phyloP scores from a whole-genome alignment of 345 rosid genomes.

The Conringia planisiliqua region DNA sequence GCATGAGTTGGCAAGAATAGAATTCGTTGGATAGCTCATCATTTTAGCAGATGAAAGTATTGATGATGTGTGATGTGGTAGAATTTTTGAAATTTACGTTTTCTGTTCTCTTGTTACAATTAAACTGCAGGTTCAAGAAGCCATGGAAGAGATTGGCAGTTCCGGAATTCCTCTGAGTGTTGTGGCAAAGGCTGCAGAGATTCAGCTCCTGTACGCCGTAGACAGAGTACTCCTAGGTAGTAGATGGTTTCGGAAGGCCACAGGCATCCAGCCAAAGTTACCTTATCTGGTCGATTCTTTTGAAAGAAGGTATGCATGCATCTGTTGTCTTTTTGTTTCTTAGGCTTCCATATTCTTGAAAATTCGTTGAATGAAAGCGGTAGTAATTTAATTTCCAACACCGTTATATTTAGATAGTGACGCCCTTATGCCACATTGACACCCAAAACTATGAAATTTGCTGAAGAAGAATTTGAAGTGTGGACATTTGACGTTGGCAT shows the following conservation, averaged over 20 bases:
- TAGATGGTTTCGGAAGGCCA: conserved; percentile 89
- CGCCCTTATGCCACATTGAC: neutral
- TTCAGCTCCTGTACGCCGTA: conserved; percentile 75
- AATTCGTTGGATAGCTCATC: neutral
- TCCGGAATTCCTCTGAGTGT: conserved; percentile 81
- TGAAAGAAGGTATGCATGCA: conserved; percentile 67
- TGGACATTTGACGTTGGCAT: neutral
- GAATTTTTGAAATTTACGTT: neutral
- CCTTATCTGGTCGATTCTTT: conserved; percentile 91
- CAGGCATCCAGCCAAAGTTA: conserved; percentile 91
- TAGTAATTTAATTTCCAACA: neutral
- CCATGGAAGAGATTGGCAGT: conserved; percentile 84
- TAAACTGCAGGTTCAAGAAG: conserved; percentile 76
- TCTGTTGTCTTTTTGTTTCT: neutral
- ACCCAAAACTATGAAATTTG: neutral
- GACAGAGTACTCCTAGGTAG: conserved; percentile 81
- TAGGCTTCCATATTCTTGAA: neutral
- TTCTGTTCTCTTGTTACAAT: conserved; percentile 5
- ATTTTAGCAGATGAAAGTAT: neutral
- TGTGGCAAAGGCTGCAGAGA: conserved; percentile 93
- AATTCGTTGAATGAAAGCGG: neutral
- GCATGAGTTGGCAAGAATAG: neutral
- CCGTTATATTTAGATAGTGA: neutral
- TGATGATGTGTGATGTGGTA: neutral
- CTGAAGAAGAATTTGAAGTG: neutral